These are phyloP conservation scores for Rhizopogon vulgaris DNA, from an alignment of 768 basidiomycete species.

Conservation along the genomic window DNA sequence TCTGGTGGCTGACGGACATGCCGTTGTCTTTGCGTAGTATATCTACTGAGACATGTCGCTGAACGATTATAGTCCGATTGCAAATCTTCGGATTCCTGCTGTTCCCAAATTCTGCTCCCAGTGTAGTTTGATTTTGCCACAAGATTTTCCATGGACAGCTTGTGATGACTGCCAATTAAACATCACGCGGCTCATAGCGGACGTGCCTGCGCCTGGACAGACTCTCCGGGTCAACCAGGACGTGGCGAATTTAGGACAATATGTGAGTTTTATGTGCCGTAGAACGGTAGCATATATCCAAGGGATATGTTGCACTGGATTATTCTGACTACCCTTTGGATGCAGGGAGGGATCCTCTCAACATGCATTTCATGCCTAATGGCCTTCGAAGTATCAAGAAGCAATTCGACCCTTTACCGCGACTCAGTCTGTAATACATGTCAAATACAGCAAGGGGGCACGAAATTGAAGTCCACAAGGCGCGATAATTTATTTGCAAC, in stretches of 20 bases:
- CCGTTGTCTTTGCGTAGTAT: neutral
- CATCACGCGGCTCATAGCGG: neutral
- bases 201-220: too few relatives aligned
- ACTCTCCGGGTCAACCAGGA: neutral
- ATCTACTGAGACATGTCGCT: neutral
- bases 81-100: neutral
- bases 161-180: slow-evolving; percentile 1
- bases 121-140: neutral
- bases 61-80: neutral
- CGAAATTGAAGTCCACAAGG: neutral
- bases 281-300: neutral
- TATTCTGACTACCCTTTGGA: neutral
- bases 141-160: neutral
- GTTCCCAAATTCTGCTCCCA: neutral
- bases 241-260: neutral
- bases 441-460: neutral
- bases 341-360: neutral
- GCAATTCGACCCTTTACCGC: neutral
- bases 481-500: neutral
- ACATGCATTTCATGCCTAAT: slow-evolving; percentile 6
- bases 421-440: slow-evolving; percentile 10
- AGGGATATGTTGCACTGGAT: too few relatives aligned
- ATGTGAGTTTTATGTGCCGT: slow-evolving; percentile 1
- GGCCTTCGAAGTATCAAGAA: slow-evolving; percentile 1
- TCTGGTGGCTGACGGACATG: neutral